Evolutionary conservation across 1,139 yeast species (phyloP).

Genomic region (Geotrichum macrosporum): DNA sequence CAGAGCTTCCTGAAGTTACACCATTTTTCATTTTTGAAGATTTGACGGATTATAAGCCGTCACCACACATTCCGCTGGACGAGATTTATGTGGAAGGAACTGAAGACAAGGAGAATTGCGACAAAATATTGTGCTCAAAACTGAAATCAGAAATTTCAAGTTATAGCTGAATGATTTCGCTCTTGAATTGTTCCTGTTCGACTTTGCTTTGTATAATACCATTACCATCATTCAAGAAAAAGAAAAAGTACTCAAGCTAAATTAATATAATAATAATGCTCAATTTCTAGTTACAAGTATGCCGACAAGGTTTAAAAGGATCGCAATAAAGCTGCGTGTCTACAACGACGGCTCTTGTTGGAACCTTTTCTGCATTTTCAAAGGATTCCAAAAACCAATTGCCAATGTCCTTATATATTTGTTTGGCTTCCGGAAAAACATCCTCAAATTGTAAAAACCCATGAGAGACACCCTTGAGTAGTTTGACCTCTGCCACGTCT

Average conservation of each 20-base stretch:
- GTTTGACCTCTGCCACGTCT: conserved; percentile 32
- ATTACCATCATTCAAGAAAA: no score
- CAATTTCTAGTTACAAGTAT: background rate
- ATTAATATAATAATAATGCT: no score
- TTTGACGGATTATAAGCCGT: background rate
- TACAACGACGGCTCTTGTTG: background rate
- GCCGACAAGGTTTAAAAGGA: conserved; percentile 2
- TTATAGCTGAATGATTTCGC: no score
- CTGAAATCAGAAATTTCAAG: no score
- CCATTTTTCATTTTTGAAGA: background rate
- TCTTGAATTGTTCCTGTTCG: no score
- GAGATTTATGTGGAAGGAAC: background rate
- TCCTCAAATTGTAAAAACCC: conserved; percentile 46
- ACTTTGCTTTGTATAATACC: no score
- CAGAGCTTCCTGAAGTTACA: background rate
- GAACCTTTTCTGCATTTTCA: conserved; percentile 15
- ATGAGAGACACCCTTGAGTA: conserved; percentile 43
- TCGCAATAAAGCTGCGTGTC: conserved; percentile 1
- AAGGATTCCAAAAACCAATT: conserved; percentile 25
- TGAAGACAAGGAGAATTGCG: background rate
- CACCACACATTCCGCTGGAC: background rate
- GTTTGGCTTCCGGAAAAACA: conserved; percentile 39
- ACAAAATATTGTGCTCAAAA: no score
- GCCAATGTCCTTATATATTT: conserved; percentile 21
- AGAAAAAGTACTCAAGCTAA: no score